phyloP scores from a whole-genome alignment of 23 red algal species.

The Chondrus crispus region DNA sequence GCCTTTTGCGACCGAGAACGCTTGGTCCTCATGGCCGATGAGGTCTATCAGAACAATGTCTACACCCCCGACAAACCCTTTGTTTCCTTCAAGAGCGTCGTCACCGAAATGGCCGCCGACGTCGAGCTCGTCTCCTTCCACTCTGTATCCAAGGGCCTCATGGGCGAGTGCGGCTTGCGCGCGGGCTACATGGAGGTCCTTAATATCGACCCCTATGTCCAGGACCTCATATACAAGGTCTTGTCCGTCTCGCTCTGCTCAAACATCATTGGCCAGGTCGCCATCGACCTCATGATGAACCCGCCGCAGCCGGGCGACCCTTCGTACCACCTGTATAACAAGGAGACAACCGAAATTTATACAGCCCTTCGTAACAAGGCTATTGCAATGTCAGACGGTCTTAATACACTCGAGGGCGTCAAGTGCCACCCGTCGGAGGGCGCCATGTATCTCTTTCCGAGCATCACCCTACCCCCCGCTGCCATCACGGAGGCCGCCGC shows the following conservation, averaged over 20 bases:
- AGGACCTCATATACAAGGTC: conserved; percentile 71
- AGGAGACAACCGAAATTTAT: conserved; percentile 60
- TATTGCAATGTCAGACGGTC: conserved; percentile 34
- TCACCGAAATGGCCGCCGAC: conserved; percentile 41
- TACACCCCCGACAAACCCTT: conserved; percentile 80
- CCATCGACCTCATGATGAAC: conserved; percentile 80
- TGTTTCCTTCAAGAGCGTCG: conserved; percentile 86
- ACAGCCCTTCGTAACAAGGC: conserved; percentile 52
- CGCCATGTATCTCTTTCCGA: conserved; percentile 97
- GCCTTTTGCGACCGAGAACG: conserved; percentile 70
- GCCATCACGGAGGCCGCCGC: conserved; percentile 58
- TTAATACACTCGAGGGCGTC: conserved; percentile 76
- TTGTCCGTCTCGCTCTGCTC: conserved; percentile 84
- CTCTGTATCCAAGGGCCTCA: conserved; percentile 86
- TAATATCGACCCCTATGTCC: conserved; percentile 43
- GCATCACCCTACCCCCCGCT: conserved; percentile 48
- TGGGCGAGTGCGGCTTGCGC: conserved; percentile 91
- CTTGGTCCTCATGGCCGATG: conserved; percentile 93
- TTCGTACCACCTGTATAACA: conserved; percentile 68
- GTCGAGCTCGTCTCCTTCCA: conserved; percentile 88
- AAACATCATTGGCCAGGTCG: conserved; percentile 84
- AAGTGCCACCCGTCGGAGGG: conserved; percentile 76
- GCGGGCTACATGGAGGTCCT: conserved; percentile 88
- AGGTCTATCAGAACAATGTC: conserved; percentile 95
- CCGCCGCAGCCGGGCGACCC: conserved; percentile 73